Conservation (phyloP, 164 flowering plant species). For the Akebia trifoliata region DNA sequence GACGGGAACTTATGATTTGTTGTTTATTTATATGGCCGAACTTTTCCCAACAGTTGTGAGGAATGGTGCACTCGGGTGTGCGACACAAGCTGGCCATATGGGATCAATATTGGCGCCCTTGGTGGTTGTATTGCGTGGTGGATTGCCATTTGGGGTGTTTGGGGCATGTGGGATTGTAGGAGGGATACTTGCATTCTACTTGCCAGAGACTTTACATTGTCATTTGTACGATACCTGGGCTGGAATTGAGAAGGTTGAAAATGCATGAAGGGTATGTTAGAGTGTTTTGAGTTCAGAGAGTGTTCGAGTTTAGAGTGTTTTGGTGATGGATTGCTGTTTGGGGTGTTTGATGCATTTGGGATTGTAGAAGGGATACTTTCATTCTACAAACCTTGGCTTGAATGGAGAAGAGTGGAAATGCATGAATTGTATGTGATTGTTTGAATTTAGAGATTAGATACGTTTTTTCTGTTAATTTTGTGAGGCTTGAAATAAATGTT, state of each 20-base stretch:
- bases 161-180: slow-evolving; percentile 58
- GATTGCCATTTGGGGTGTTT: slow-evolving; percentile 63
- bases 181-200: slow-evolving; percentile 50
- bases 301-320: too few species aligned
- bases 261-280: background rate
- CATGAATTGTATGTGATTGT: too few species aligned
- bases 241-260: slow-evolving; percentile 63
- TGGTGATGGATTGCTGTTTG: too few species aligned
- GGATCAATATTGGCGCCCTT: slow-evolving; percentile 91
- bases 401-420: too few species aligned
- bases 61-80: slow-evolving; percentile 82
- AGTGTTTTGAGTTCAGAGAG: background rate
- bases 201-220: slow-evolving; percentile 79
- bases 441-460: background rate
- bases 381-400: too few species aligned
- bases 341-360: too few species aligned
- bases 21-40: slow-evolving; percentile 76
- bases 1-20: slow-evolving; percentile 81
- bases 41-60: slow-evolving; percentile 92
- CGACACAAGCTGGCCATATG: slow-evolving; percentile 78
- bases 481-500: too few species aligned
- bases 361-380: too few species aligned
- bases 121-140: slow-evolving; percentile 77
- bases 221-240: slow-evolving; percentile 81
- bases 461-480: background rate